These are phyloP conservation scores for Pseudogymnoascus sp. DNA, from an alignment of 2,329 filamentous ascomycete genomes.

Conservation along the genomic window DNA sequence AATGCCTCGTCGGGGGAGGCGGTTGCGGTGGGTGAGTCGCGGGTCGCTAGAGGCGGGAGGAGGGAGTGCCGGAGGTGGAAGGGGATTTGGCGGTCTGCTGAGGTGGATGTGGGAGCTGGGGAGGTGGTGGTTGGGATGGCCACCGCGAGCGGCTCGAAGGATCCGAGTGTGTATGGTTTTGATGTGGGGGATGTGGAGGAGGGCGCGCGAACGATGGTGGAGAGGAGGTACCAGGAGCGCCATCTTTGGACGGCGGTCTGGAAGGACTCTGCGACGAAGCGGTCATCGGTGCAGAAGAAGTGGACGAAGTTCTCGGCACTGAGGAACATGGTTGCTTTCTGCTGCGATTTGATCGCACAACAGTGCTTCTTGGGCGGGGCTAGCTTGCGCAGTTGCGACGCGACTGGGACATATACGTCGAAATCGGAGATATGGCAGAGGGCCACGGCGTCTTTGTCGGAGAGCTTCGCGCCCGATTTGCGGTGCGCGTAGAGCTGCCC, in stretches of 20 bases:
- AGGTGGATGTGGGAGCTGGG: background rate
- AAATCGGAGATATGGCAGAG: constrained; percentile 87
- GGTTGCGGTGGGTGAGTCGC: constrained; percentile 16
- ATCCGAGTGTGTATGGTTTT: constrained; percentile 54
- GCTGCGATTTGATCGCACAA: constrained; percentile 85
- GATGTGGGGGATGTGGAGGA: constrained; percentile 36
- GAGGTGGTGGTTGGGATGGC: constrained; percentile 50
- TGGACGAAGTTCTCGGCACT: constrained; percentile 82
- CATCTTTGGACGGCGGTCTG: constrained; percentile 66
- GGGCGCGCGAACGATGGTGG: constrained; percentile 43
- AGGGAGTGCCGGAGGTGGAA: constrained; percentile 25
- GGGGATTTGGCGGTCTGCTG: constrained; percentile 20
- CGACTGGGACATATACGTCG: constrained; percentile 76
- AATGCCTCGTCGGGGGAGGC: constrained; percentile 31
- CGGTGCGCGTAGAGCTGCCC: constrained; percentile 69
- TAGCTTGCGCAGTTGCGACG: constrained; percentile 59
- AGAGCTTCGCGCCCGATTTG: constrained; percentile 49
- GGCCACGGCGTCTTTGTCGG: constrained; percentile 58
- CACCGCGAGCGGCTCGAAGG: constrained; percentile 55
- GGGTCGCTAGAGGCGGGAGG: constrained; percentile 12
- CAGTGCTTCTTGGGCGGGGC: constrained; percentile 79
- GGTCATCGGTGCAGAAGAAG: constrained; percentile 78
- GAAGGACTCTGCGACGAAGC: constrained; percentile 57
- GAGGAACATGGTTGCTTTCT: constrained; percentile 77
- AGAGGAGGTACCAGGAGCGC: constrained; percentile 87